These are phyloP conservation scores for Hura crepitans DNA, from an alignment of 441 rosid species.

Conservation along the genomic window DNA sequence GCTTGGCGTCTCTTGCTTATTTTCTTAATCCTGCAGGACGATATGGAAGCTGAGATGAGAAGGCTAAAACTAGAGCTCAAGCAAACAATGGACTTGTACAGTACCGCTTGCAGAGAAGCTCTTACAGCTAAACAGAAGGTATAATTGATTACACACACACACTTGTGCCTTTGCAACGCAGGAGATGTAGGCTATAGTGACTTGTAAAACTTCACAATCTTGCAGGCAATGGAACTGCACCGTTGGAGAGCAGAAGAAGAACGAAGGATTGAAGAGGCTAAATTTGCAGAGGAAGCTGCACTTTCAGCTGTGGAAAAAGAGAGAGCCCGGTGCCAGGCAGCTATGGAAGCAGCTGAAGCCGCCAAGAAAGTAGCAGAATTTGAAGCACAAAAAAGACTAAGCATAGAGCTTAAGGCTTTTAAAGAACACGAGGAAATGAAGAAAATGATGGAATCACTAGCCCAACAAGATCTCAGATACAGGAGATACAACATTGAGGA, in stretches of 20 bases:
- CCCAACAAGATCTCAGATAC: conserved; percentile 26
- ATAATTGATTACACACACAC: neutral
- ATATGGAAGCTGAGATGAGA: conserved; percentile 64
- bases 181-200: too few species aligned
- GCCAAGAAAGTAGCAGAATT: conserved; percentile 37
- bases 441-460: conserved; percentile 28
- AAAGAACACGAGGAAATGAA: conserved; percentile 40
- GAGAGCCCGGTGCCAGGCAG: conserved; percentile 38
- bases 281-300: conserved; percentile 37
- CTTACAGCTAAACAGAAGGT: conserved; percentile 57
- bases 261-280: conserved; percentile 37
- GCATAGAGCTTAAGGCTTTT: conserved; percentile 33
- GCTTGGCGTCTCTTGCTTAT: too few species aligned
- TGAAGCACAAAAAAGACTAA: conserved; percentile 38
- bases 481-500: conserved; percentile 34
- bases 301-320: conserved; percentile 34
- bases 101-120: conserved; percentile 70
- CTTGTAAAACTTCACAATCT: neutral
- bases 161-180: too few species aligned
- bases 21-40: conserved; percentile 37
- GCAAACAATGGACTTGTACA: conserved; percentile 70
- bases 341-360: conserved; percentile 41
- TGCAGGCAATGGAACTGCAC: conserved; percentile 42
- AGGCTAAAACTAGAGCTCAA: conserved; percentile 62
- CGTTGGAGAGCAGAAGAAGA: conserved; percentile 42